Percentiles rank a stretch among this genome's conserved stretches.
phyloP scores from a whole-genome alignment of 306 rosid species.

The Lathyrus aphaca region DNA sequence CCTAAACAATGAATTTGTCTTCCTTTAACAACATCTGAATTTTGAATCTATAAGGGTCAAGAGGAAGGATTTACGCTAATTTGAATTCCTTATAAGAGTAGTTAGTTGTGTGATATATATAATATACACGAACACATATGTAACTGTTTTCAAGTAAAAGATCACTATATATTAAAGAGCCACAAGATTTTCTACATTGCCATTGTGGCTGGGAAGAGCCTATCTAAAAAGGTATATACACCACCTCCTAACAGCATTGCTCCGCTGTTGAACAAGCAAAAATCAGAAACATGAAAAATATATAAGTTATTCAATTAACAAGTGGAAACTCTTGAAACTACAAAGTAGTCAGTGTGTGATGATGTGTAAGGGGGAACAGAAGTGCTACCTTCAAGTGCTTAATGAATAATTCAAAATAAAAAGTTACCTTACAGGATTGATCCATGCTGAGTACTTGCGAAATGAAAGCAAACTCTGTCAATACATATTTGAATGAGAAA shows the following conservation, averaged over 20 bases:
- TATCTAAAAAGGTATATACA: slow-evolving; percentile 81
- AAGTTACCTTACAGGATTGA: slow-evolving; percentile 81
- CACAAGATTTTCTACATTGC: slow-evolving; percentile 56
- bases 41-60: neutral
- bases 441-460: slow-evolving; percentile 91
- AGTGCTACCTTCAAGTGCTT: slow-evolving; percentile 2
- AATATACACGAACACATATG: neutral
- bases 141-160: slow-evolving; percentile 17
- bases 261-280: slow-evolving; percentile 61
- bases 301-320: slow-evolving; percentile 14
- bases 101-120: neutral
- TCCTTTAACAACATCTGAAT: too few relatives aligned
- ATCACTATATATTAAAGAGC: slow-evolving; percentile 4
- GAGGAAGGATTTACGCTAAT: neutral
- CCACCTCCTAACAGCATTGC: slow-evolving; percentile 91
- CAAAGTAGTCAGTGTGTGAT: slow-evolving; percentile 6
- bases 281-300: slow-evolving; percentile 32
- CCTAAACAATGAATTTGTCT: too few relatives aligned
- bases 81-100: neutral
- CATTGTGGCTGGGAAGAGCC: slow-evolving; percentile 81
- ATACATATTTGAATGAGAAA: slow-evolving; percentile 35
- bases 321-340: slow-evolving; percentile 10
- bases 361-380: neutral
- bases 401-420: slow-evolving; percentile 14
- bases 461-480: slow-evolving; percentile 84